Evolutionary conservation across 768 basidiomycete species (phyloP).

Genomic region (Neoboletus brunneissimus): DNA sequence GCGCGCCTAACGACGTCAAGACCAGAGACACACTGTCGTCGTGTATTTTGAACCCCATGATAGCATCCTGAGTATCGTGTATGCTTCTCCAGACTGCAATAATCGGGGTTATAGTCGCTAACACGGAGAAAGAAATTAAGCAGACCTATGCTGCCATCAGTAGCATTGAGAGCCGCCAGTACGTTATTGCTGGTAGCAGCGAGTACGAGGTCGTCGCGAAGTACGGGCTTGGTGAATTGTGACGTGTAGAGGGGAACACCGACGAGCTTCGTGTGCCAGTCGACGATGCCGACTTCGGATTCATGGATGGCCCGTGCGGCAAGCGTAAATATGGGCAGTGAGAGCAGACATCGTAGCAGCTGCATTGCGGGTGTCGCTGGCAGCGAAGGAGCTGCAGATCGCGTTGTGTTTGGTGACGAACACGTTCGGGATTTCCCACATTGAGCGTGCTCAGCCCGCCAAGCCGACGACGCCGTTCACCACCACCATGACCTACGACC

Average conservation of each 20-base stretch:
- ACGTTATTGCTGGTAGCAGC: conserved; percentile 74
- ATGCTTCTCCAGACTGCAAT: conserved; percentile 75
- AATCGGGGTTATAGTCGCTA: background rate
- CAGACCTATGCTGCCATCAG: conserved; percentile 68
- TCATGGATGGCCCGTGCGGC: conserved; percentile 55
- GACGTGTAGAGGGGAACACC: conserved; percentile 66
- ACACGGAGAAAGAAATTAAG: conserved; percentile 8
- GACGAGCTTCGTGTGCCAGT: conserved; percentile 81
- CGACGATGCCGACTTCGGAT: conserved; percentile 75
- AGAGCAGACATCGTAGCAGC: conserved; percentile 16
- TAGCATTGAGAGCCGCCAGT: conserved; percentile 65
- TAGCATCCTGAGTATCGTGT: conserved; percentile 65
- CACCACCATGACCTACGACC: conserved; percentile 39
- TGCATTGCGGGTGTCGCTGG: conserved; percentile 11
- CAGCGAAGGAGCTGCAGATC: background rate
- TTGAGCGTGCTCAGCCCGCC: background rate
- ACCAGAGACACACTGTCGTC: conserved; percentile 48
- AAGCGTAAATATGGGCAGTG: conserved; percentile 18
- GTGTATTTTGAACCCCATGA: conserved; percentile 60
- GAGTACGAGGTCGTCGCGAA: conserved; percentile 59
- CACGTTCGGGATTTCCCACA: conserved; percentile 16
- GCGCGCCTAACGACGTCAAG: background rate
- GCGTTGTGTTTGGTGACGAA: background rate
- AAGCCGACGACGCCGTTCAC: background rate
- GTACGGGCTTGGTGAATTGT: conserved; percentile 52